These are phyloP conservation scores for Rosellinia necatrix DNA, from an alignment of 2,329 filamentous ascomycete species.

Conservation along the genomic window DNA sequence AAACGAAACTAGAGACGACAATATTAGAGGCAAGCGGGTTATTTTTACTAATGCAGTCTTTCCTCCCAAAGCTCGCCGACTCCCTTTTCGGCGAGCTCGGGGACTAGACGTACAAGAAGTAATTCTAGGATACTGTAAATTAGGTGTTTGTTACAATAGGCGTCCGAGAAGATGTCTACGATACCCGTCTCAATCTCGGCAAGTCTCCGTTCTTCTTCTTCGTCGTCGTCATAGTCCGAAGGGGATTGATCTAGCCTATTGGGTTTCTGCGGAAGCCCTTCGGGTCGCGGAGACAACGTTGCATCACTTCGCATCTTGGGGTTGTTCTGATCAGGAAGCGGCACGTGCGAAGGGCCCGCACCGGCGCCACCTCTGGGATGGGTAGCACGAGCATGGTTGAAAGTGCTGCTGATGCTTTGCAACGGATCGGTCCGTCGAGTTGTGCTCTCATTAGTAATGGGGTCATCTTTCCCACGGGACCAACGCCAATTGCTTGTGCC, in stretches of 20 bases:
- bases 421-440: conserved; percentile 38
- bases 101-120: conserved; percentile 78
- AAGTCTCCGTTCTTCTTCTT: conserved; percentile 55
- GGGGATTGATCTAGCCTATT: conserved; percentile 26
- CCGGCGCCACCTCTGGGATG: conserved; percentile 32
- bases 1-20: conserved; percentile 10
- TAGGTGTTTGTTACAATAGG: conserved; percentile 91
- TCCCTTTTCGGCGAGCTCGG: conserved; percentile 77
- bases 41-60: conserved; percentile 54
- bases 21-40: not conserved
- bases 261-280: conserved; percentile 31
- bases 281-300: conserved; percentile 36
- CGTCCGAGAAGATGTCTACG: conserved; percentile 76
- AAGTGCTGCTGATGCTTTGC: conserved; percentile 30
- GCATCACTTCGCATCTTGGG: conserved; percentile 34
- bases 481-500: conserved; percentile 43
- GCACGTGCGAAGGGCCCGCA: conserved; percentile 35
- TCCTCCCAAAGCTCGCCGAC: conserved; percentile 75
- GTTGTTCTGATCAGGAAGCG: conserved; percentile 35
- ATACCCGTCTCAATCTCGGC: conserved; percentile 66
- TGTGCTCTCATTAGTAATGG: conserved; percentile 27
- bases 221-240: conserved; percentile 31
- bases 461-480: conserved; percentile 35
- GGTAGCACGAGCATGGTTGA: conserved; percentile 20
- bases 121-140: conserved; percentile 83